Conservation (phyloP, 2,329 filamentous ascomycete species). For the Lachnellula occidentalis region DNA sequence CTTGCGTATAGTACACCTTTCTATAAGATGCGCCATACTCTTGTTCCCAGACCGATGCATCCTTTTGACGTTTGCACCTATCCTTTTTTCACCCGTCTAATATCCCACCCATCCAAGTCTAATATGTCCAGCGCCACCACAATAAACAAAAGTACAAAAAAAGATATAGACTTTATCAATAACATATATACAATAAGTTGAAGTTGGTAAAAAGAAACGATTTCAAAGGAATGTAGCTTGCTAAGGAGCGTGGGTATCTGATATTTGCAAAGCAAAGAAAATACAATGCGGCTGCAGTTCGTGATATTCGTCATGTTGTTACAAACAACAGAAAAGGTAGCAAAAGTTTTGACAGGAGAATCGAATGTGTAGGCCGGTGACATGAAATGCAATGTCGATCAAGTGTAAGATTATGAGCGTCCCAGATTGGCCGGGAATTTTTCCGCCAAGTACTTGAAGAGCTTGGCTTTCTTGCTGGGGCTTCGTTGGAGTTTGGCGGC, state of each 20-base stretch:
- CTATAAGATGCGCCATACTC: background rate
- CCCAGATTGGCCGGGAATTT: slow-evolving; percentile 30
- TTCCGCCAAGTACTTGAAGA: slow-evolving; percentile 30
- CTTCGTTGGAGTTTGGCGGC: slow-evolving; percentile 27
- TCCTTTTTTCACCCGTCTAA: slow-evolving; percentile 3
- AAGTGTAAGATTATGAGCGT: slow-evolving; percentile 2
- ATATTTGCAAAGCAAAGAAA: background rate
- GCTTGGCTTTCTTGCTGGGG: slow-evolving; percentile 29
- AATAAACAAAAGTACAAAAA: slow-evolving; percentile 10
- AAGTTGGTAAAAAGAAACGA: slow-evolving; percentile 4
- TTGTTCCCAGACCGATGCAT: background rate
- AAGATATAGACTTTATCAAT: slow-evolving; percentile 7
- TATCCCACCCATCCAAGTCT: background rate
- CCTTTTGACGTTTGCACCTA: background rate
- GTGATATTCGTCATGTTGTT: slow-evolving; percentile 13
- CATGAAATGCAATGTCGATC: slow-evolving; percentile 2
- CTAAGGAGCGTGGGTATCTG: slow-evolving; percentile 27
- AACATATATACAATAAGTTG: slow-evolving; percentile 5
- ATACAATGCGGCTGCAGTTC: background rate
- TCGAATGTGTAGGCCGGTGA: slow-evolving; percentile 3
- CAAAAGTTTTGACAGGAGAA: slow-evolving; percentile 3
- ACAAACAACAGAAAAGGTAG: slow-evolving; percentile 3
- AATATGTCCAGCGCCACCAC: background rate
- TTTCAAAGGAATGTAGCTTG: slow-evolving; percentile 19
- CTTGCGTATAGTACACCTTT: background rate